phyloP scores from a whole-genome alignment of 1,284 basidiomycete genomes.

The Ceratobasidium sp. region DNA sequence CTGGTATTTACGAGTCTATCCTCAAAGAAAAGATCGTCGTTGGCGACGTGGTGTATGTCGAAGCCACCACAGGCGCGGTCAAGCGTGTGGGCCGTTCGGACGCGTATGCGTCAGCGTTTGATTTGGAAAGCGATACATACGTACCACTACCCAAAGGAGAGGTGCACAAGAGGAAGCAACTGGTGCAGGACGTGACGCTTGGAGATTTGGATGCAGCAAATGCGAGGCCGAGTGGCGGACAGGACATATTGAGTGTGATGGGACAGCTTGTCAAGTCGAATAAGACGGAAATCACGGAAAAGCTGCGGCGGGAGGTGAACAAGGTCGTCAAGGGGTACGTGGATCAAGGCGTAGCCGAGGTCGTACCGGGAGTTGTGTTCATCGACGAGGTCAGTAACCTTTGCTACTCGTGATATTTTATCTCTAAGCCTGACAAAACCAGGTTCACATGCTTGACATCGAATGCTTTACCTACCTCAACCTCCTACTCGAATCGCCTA shows the following conservation, averaged over 20 bases:
- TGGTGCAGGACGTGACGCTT: conserved; percentile 96
- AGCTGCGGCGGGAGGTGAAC: conserved; percentile 93
- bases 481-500: conserved; percentile 90
- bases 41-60: conserved; percentile 97
- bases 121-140: conserved; percentile 97
- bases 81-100: conserved; percentile 98
- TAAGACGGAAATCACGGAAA: conserved; percentile 96
- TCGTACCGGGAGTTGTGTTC: conserved; percentile 97
- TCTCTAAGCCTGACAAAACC: conserved; percentile 20
- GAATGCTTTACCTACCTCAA: conserved; percentile 99
- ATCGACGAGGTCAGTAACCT: conserved; percentile 85
- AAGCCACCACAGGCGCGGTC: conserved; percentile 92
- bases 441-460: conserved; percentile 99
- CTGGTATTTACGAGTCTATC: conserved; percentile 95
- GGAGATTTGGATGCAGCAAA: conserved; percentile 98
- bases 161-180: conserved; percentile 96
- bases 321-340: conserved; percentile 98
- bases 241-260: conserved; percentile 99
- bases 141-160: conserved; percentile 98
- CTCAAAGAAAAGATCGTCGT: conserved; percentile 97
- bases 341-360: conserved; percentile 96
- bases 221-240: conserved; percentile 89
- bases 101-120: conserved; percentile 98
- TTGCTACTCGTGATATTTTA: not conserved
- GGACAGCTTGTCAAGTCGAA: conserved; percentile 94